Evolutionary conservation across 495 filamentous ascomycete genomes (phyloP), one percentile per base, ranked within the genome.

Genomic region (Daldinia grandis): DNA sequence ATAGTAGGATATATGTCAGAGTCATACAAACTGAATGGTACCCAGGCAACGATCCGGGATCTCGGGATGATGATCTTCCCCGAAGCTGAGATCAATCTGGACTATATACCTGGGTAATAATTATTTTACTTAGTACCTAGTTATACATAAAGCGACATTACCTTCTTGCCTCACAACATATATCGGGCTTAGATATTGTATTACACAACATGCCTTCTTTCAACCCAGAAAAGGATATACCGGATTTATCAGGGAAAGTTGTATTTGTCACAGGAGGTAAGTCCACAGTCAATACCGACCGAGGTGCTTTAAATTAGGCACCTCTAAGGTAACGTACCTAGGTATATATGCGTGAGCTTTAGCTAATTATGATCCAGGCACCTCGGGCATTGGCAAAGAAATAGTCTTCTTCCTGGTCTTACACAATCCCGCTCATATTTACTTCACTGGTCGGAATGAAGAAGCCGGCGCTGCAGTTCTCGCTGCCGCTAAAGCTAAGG

Each of bases 371-470:
- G 10, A 15, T 40, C n/a, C 0, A 89, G 89, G 88, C 40, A 91
- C 88, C 73, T 79, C 81, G 50, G 90, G 91, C 5, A 78, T 91
- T 5, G 90, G 90, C 62, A 85, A 85, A 78, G 85, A 88, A 71
- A 85, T 87, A 12, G 76, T 90, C 42, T 72, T 84, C 51, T 83
- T 87, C 47, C 82, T 91, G 12, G 85, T 87, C 8, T 78, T 82
- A 58, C 90, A 91, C 74, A 74, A 80, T 61, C 87, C 88, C 21
- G 72, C 82, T 5, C 82, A 85, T 15, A 85, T 92, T 56, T 90
- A 86, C 77, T 81, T 92, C 62, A 85, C 84, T 35, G 87, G 87
- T 1, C 87, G 90, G 49, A 88, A 80, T n/a, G 74, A 79, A 51
- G 73, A 74, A 55, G 56, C 42, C 37, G 62, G 28, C 1, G 66